Conservation (phyloP, 176 grass and related monocot genomes). For the Aegilops umbellulata region DNA sequence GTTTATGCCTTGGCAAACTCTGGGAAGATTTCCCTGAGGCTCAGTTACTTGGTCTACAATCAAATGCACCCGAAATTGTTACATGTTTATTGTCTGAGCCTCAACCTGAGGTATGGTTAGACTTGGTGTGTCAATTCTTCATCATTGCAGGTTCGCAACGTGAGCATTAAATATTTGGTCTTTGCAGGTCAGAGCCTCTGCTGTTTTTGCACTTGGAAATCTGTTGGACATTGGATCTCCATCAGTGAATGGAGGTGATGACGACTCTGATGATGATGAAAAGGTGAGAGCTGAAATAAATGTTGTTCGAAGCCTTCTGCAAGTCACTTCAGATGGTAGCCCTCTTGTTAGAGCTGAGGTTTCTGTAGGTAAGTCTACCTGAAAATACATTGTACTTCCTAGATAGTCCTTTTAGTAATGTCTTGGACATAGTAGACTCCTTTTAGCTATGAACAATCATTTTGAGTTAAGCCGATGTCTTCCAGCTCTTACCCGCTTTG, state of each 20-base stretch:
- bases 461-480: constrained; percentile 36
- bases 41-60: constrained; percentile 64
- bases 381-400: constrained; percentile 10
- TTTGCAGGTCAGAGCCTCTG: constrained; percentile 93
- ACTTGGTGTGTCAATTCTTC: constrained; percentile 14
- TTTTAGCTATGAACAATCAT: constrained; percentile 18
- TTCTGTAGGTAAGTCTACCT: constrained; percentile 65
- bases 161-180: constrained; percentile 37
- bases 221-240: constrained; percentile 69
- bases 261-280: constrained; percentile 91
- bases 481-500: constrained; percentile 90
- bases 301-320: constrained; percentile 80
- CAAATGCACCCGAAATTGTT: constrained; percentile 58
- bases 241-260: constrained; percentile 54
- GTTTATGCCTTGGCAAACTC: constrained; percentile 92
- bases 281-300: constrained; percentile 76
- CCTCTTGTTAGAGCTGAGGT: constrained; percentile 95
- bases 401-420: not conserved
- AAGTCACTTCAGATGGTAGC: constrained; percentile 76
- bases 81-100: constrained; percentile 58
- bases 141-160: constrained; percentile 10
- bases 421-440: not conserved
- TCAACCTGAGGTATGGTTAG: constrained; percentile 80
- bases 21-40: constrained; percentile 96
- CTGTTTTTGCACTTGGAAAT: constrained; percentile 91